phyloP scores from a whole-genome alignment of 768 basidiomycete genomes.

The Holtermannia corniformis region DNA sequence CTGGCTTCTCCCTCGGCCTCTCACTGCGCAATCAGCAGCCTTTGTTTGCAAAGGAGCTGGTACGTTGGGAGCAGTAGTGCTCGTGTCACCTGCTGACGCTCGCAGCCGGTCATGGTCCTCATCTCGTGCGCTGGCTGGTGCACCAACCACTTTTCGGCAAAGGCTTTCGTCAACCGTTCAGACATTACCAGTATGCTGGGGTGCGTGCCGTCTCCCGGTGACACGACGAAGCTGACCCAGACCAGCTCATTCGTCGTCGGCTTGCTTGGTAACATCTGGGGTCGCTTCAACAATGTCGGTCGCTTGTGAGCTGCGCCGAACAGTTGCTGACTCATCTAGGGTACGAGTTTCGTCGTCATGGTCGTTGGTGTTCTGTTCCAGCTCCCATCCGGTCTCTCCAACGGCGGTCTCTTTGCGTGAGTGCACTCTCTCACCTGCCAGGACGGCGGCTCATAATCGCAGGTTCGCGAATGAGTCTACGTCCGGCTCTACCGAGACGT shows the following conservation, averaged over 20 bases:
- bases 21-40: constrained; percentile 43
- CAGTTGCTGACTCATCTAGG: constrained; percentile 9
- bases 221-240: no score
- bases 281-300: constrained; percentile 56
- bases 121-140: constrained; percentile 67
- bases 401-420: constrained; percentile 64
- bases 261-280: constrained; percentile 66
- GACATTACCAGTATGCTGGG: constrained; percentile 74
- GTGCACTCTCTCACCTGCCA: neutral
- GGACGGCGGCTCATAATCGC: neutral
- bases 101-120: constrained; percentile 44
- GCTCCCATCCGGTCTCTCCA: constrained; percentile 69
- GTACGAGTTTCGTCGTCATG: constrained; percentile 68
- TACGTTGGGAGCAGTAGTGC: constrained; percentile 1
- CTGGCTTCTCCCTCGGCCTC: constrained; percentile 41
- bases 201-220: no score
- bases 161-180: constrained; percentile 54
- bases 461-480: constrained; percentile 34
- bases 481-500: constrained; percentile 43
- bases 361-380: constrained; percentile 74
- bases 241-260: constrained; percentile 79
- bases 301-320: no score
- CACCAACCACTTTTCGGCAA: constrained; percentile 60
- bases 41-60: constrained; percentile 40
- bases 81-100: neutral